Base-by-base conservation (phyloP, 139 green algal species). In the Axilococcus clingmanii region DNA sequence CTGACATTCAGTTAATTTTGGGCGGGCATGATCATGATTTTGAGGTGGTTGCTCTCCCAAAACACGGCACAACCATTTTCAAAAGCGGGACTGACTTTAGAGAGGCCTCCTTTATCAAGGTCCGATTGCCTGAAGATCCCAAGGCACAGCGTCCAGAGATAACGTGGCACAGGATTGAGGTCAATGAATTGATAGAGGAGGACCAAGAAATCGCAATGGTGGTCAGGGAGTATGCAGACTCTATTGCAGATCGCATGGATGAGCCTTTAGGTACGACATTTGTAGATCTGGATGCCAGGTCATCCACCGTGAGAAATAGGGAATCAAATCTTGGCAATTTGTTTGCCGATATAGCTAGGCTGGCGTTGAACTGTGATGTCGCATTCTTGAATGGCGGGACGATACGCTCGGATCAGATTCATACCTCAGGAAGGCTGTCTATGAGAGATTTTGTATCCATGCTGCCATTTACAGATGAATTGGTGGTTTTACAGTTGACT, bases 11-110 rank as follows among this genome's bases (percentile, higher is more conserved):
- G 60, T 35, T 87, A 11, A 55, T 91, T 5, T 61, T 91, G 35
- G 82, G 76, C 4, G 82, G 82, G 2, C 82, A 91, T 51, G 82
- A 91, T 56, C 82, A 91, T 56, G 68, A 83, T 50, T 86, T 59
- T 7, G 60, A 48, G 7, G 40, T 22, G 29, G 44, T 36, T 51
- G 34, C 23, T 51, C 25, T 51, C 5, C 60, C 64, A 29, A 73
- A 73, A 4, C 62, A 88, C 48, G 65, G 61, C 55, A 83, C 69
- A 9, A 49, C 78, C 7, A 44, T 90, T 19, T 58, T 84, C 52
- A 90, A 90, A 63, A 77, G 65, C 5, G 80, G 81, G 7, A 85
- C 76, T 36, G 69, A 77, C 53, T 77, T 77, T 24, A 52, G 69
- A 9, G 69, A 77, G 33, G 51, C 77, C 15, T 57, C 41, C 5